Evolutionary conservation across 83 land plant genomes (phyloP).

Genomic region (Picea mariana): DNA sequence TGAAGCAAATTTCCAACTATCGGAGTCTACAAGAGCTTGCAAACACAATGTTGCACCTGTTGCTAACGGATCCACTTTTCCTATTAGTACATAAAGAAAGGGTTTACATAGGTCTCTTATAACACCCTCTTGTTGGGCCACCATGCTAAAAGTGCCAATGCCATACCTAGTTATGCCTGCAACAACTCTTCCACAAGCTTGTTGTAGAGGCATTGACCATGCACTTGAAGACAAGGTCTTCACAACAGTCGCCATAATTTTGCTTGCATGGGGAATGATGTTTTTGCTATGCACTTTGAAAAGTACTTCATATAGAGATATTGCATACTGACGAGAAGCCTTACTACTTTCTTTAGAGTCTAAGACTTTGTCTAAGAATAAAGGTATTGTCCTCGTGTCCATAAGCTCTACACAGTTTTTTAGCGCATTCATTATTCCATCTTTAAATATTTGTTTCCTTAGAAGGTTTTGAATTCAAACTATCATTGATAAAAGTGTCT

Average conservation of each 20-base stretch:
- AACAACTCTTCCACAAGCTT: too few relatives aligned
- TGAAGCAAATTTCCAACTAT: constrained; percentile 80
- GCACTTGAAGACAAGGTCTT: constrained; percentile 63
- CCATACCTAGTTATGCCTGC: constrained; percentile 76
- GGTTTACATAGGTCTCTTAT: constrained; percentile 71
- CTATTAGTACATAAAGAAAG: constrained; percentile 55
- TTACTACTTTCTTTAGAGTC: constrained; percentile 52
- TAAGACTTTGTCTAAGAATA: constrained; percentile 42
- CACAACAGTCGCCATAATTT: constrained; percentile 64
- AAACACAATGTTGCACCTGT: constrained; percentile 86
- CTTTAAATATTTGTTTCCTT: too few relatives aligned
- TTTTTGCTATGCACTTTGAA: constrained; percentile 78
- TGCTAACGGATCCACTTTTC: constrained; percentile 51
- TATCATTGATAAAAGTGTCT: too few relatives aligned
- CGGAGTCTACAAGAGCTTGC: constrained; percentile 81
- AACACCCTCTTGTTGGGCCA: constrained; percentile 27
- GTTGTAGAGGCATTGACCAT: constrained; percentile 33
- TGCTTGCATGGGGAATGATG: constrained; percentile 73
- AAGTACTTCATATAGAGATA: constrained; percentile 82
- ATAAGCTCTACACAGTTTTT: constrained; percentile 59
- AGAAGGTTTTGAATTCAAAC: too few relatives aligned
- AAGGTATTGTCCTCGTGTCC: constrained; percentile 36
- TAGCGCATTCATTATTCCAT: constrained; percentile 45
- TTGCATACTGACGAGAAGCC: constrained; percentile 57
- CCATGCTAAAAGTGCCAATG: constrained; percentile 42